A percentile compares a stretch with the other conserved stretches of the same genome.
Evolutionary conservation across 164 flowering plant species (phyloP).

Genomic region (Tetrastigma voinierianum): DNA sequence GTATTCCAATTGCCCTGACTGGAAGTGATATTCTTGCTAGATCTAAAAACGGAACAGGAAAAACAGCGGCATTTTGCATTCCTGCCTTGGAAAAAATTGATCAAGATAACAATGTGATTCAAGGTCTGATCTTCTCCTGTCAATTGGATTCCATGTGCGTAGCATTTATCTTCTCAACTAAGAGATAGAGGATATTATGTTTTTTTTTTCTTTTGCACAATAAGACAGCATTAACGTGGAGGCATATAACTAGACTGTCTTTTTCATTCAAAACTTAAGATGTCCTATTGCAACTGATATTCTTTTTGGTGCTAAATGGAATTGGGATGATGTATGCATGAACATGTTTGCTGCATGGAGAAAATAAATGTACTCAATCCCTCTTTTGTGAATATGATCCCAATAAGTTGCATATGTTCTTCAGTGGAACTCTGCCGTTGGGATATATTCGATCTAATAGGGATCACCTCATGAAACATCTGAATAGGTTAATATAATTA

Average conservation of each 20-base stretch:
- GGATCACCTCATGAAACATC: no score
- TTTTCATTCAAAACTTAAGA: not conserved
- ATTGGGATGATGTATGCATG: not conserved
- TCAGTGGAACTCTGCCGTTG: no score
- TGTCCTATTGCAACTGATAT: not conserved
- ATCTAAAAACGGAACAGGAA: slow-evolving; percentile 99
- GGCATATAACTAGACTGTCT: not conserved
- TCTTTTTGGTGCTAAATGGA: not conserved
- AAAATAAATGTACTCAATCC: no score
- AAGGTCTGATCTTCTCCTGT: slow-evolving; percentile 51
- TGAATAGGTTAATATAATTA: no score
- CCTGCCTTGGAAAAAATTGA: slow-evolving; percentile 98
- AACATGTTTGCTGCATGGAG: no score
- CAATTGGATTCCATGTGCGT: not conserved
- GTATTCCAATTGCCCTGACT: slow-evolving; percentile 97
- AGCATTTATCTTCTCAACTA: not conserved
- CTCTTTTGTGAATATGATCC: no score
- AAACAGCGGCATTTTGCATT: slow-evolving; percentile 98
- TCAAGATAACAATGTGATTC: slow-evolving; percentile 90
- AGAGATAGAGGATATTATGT: not conserved
- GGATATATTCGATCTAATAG: no score
- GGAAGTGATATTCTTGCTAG: slow-evolving; percentile 99
- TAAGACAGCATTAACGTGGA: not conserved
- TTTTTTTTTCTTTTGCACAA: no score
- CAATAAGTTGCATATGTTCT: no score